Percentiles rank a stretch among this genome's conserved stretches.
Evolutionary conservation across 345 rosid species (phyloP).

Genomic region (Brassica incana): DNA sequence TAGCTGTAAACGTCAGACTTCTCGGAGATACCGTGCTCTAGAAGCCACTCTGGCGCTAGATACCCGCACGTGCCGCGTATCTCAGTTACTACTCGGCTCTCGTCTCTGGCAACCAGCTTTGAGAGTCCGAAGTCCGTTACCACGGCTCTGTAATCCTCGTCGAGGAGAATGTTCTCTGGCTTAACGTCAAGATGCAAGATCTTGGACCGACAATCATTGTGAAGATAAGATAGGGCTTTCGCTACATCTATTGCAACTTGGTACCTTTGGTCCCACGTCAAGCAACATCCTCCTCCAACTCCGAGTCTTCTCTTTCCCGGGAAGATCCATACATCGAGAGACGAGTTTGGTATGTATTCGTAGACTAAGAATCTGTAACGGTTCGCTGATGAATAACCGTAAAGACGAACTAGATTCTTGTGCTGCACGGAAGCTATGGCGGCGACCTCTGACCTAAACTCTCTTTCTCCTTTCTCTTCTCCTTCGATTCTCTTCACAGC

Average conservation of each 20-base stretch:
- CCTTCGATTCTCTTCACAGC: conserved; percentile 71
- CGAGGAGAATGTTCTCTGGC: conserved; percentile 66
- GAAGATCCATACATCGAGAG: conserved; percentile 71
- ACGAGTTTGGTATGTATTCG: conserved; percentile 64
- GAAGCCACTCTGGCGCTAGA: conserved; percentile 75
- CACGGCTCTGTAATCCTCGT: conserved; percentile 54
- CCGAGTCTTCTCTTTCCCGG: conserved; percentile 34
- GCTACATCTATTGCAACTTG: conserved; percentile 68
- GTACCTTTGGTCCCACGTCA: conserved; percentile 67
- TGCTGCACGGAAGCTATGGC: conserved; percentile 78
- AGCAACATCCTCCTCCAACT: conserved; percentile 45
- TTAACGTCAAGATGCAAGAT: conserved; percentile 70
- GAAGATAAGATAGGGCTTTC: conserved; percentile 66
- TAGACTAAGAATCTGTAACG: conserved; percentile 52
- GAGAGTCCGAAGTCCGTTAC: conserved; percentile 75
- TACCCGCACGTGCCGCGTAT: conserved; percentile 73
- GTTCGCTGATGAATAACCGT: conserved; percentile 49
- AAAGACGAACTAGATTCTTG: conserved; percentile 57
- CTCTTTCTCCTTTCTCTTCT: conserved; percentile 62
- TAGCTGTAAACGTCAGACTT: conserved; percentile 77
- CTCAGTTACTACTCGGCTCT: conserved; percentile 58
- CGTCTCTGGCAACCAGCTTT: conserved; percentile 55
- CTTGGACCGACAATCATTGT: conserved; percentile 68
- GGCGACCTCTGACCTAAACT: conserved; percentile 66
- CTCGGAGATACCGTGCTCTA: conserved; percentile 59